phyloP scores from a whole-genome alignment of 176 grass and related monocot species.

The Carex littledalei region DNA sequence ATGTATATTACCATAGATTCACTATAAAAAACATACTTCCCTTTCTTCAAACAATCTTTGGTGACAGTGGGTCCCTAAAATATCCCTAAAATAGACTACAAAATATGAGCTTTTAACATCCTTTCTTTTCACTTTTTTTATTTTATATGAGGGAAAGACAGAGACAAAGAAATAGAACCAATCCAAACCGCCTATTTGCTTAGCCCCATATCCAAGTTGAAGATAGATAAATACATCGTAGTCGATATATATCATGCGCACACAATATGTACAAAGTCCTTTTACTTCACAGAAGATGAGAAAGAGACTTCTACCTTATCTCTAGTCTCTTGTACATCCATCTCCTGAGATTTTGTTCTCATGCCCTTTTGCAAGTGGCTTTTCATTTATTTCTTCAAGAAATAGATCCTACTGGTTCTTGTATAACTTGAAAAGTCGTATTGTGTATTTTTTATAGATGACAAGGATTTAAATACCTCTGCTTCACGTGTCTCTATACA shows the following conservation, averaged over 20 bases:
- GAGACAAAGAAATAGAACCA: not conserved
- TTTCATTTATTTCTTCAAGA: not conserved
- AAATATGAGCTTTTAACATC: not conserved
- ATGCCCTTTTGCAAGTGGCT: not conserved
- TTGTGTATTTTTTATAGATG: too few species aligned
- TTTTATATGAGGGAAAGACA: not conserved
- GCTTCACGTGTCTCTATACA: too few species aligned
- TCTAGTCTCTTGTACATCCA: not conserved
- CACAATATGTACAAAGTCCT: not conserved
- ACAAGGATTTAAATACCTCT: too few species aligned
- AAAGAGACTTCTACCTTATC: conserved; percentile 5
- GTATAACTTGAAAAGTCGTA: not conserved
- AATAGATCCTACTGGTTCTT: not conserved
- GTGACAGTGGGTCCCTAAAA: not conserved
- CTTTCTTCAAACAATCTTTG: not conserved
- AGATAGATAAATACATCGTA: not conserved
- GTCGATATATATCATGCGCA: not conserved
- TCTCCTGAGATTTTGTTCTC: not conserved
- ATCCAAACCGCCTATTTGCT: not conserved
- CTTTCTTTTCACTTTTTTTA: not conserved
- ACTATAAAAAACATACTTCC: not conserved
- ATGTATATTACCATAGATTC: too few species aligned
- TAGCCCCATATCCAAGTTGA: not conserved
- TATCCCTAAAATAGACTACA: not conserved
- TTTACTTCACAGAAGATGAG: not conserved